Base-by-base conservation (phyloP, 2,329 filamentous ascomycete species). In the Cercospora janseana region DNA sequence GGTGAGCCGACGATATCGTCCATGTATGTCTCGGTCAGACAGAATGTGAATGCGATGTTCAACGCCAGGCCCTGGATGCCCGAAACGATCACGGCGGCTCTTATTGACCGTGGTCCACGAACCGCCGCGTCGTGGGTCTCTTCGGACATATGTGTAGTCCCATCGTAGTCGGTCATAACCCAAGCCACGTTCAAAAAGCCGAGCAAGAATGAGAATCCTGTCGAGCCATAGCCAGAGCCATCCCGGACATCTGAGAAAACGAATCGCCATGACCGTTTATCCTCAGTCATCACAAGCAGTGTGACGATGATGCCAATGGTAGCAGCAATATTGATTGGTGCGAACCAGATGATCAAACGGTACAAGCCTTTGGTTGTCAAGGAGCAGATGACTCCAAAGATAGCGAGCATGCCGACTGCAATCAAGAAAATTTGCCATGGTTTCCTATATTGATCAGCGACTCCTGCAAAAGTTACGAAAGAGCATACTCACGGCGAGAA, bases 81-180 rank as follows among this genome's bases (percentile, higher is more conserved):
- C 2, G 80, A 82, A 6, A 83, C 75, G 69, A 62, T 35, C 15
- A 63, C 58, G 4, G 61, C 61, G 3, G 54, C 37, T 7, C 52
- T 38, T 49, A 85, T 85, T 4, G 82, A 81, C 12, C 79, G 65
- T 3, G 82, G 81, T 0, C 80, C 82, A 52, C 74, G 73, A 43
- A 80, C 72, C 2, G 80, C 80, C 5, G 82, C 81, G 62, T 85
- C 78, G 56, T 83, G 80, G 0, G 79, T 83, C 67, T 85, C 81
- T 70, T 85, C 82, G 2, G 80, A 82, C 77, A 85, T 83, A 60
- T 85, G 82, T 4, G 81, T 83, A 8, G 82, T 85, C 37, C 78
- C 81, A 58, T 85, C 81, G 62, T 84, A 85, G 62, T 84, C 81
- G 4, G 81, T 85, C 81, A 85, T 84, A n/a, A 80, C 82, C 77